phyloP scores from a whole-genome alignment of 805 yeast genomes.

The Kazachstania taianensis region DNA sequence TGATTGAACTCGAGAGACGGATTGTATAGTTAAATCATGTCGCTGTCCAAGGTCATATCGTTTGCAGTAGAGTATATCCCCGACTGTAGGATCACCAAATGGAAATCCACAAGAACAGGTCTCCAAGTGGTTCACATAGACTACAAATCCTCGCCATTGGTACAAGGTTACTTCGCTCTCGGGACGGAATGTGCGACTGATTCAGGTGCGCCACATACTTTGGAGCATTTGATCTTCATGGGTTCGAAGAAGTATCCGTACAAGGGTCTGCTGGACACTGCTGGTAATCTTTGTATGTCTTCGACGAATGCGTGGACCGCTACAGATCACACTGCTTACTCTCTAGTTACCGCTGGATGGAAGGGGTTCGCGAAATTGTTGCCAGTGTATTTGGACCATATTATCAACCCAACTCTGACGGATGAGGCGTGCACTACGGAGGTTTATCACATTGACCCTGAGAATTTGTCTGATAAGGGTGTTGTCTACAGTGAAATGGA shows the following conservation, averaged over 20 bases:
- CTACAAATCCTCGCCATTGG: conserved; percentile 70
- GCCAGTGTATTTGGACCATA: conserved; percentile 85
- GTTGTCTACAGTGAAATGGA: conserved; percentile 98
- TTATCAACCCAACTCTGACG: conserved; percentile 73
- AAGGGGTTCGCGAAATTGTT: conserved; percentile 76
- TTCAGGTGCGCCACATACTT: conserved; percentile 89
- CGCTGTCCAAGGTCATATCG: conserved; percentile 32
- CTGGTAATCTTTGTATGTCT: conserved; percentile 77
- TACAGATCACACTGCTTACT: conserved; percentile 90
- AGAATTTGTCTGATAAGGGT: conserved; percentile 77
- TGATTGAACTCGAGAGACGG: no score
- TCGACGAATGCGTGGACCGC: conserved; percentile 96
- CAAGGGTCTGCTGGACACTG: conserved; percentile 79
- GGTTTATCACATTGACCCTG: conserved; percentile 88
- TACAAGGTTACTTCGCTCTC: conserved; percentile 90
- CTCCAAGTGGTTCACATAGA: conserved; percentile 67
- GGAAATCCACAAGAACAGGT: conserved; percentile 74
- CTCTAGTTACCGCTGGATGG: conserved; percentile 91
- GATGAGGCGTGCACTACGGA: conserved; percentile 90
- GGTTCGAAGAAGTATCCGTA: conserved; percentile 85
- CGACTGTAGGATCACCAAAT: conserved; percentile 50
- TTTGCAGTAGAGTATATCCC: conserved; percentile 73
- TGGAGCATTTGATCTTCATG: conserved; percentile 91
- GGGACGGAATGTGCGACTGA: conserved; percentile 86
- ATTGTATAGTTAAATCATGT: no score